Evolutionary conservation across 2,329 filamentous ascomycete species (phyloP).

Genomic region (Ustulina deusta): DNA sequence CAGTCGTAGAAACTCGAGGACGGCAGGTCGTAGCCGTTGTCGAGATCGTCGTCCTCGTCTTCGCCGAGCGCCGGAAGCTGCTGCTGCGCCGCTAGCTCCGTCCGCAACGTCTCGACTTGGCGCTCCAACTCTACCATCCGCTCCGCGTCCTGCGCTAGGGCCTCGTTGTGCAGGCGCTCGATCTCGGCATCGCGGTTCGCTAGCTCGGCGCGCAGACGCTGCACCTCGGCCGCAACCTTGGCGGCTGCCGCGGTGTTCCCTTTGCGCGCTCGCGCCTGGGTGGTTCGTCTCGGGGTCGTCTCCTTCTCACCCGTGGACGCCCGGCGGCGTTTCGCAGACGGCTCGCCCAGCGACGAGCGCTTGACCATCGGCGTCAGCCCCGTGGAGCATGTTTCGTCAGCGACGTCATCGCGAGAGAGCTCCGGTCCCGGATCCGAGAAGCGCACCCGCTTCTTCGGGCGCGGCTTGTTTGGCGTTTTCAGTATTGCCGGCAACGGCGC

Average conservation of each 20-base stretch:
- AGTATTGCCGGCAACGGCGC: conserved; percentile 31
- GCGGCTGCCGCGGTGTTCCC: conserved; percentile 49
- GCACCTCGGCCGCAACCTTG: conserved; percentile 57
- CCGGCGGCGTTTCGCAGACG: conserved; percentile 57
- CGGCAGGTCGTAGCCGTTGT: conserved; percentile 25
- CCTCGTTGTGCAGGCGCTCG: conserved; percentile 63
- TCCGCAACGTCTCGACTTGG: conserved; percentile 52
- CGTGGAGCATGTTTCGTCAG: conserved; percentile 53
- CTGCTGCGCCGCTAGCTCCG: conserved; percentile 46
- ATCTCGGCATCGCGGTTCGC: conserved; percentile 65
- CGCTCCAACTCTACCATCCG: conserved; percentile 55
- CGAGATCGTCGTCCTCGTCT: conserved; percentile 20
- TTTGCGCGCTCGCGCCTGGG: conserved; percentile 58
- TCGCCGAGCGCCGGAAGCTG: conserved; percentile 19
- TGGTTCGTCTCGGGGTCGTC: conserved; percentile 52
- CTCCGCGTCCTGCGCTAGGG: conserved; percentile 58
- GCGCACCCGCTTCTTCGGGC: conserved; percentile 63
- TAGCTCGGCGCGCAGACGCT: conserved; percentile 62
- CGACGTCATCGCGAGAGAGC: conserved; percentile 43
- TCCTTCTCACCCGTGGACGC: conserved; percentile 64
- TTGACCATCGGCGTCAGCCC: conserved; percentile 71
- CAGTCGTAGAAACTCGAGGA: conserved; percentile 57
- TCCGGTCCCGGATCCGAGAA: conserved; percentile 69
- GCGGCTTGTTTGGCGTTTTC: conserved; percentile 50
- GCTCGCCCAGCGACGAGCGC: conserved; percentile 59